Conservation (phyloP, 331 rosid genomes). For the Quercus tomentella region DNA sequence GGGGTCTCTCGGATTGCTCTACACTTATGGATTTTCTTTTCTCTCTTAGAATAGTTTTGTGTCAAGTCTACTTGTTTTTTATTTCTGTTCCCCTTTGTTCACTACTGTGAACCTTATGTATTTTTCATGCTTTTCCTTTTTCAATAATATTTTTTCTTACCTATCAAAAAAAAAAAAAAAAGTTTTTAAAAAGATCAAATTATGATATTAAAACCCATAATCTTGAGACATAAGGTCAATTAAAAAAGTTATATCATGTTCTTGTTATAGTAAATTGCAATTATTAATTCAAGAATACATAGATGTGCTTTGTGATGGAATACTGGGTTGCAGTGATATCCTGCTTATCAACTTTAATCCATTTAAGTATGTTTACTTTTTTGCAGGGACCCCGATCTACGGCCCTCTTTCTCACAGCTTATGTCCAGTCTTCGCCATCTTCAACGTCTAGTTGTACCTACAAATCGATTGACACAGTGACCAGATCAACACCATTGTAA, state of each 20-base stretch:
- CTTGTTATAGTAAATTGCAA: background rate
- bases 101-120: no score
- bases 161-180: no score
- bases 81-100: no score
- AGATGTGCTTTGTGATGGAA: background rate
- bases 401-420: slow-evolving; percentile 93
- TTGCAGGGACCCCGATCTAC: slow-evolving; percentile 86
- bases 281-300: background rate
- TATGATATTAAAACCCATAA: slow-evolving; percentile 8
- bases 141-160: no score
- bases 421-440: slow-evolving; percentile 65
- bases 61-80: no score
- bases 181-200: background rate
- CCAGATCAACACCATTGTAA: slow-evolving; percentile 36
- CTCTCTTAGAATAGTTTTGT: no score
- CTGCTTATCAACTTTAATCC: background rate
- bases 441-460: slow-evolving; percentile 45
- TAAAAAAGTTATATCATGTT: background rate
- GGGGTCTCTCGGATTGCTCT: no score
- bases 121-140: no score
- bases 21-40: no score
- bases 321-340: background rate
- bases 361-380: background rate
- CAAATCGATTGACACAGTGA: slow-evolving; percentile 31
- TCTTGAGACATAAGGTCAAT: slow-evolving; percentile 2